These are phyloP conservation scores for Phytophthora cactorum DNA, from an alignment of 352 stramenopile genomes.

Conservation along the genomic window DNA sequence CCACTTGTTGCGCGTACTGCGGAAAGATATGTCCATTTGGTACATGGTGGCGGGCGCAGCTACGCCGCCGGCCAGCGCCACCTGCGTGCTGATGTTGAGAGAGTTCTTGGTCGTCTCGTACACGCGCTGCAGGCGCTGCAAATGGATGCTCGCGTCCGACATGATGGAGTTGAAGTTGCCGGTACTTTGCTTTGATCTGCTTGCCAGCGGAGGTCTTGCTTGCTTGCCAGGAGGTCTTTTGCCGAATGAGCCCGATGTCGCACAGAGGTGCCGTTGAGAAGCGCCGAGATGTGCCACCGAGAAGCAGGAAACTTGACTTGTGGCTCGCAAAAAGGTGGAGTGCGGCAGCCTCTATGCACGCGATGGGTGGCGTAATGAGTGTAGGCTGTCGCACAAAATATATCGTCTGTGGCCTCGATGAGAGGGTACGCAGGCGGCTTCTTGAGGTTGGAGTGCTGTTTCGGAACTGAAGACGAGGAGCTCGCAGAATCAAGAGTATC, in stretches of 20 bases:
- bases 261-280: conserved; percentile 7
- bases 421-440: conserved; percentile 4
- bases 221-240: conserved; percentile 21
- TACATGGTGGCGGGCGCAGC: conserved; percentile 80
- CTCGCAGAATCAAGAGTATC: conserved; percentile 14
- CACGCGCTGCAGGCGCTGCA: conserved; percentile 71
- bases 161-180: conserved; percentile 37
- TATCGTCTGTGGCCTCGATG: conserved; percentile 14
- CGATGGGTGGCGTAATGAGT: conserved; percentile 27
- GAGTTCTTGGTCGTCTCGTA: conserved; percentile 81
- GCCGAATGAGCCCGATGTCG: conserved; percentile 29
- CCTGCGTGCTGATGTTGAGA: conserved; percentile 84
- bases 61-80: conserved; percentile 50
- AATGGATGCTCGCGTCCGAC: conserved; percentile 54
- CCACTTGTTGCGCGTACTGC: conserved; percentile 86
- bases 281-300: conserved; percentile 11
- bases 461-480: conserved; percentile 32
- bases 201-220: neutral
- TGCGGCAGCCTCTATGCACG: conserved; percentile 30
- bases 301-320: conserved; percentile 15
- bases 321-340: conserved; percentile 16
- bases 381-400: conserved; percentile 29
- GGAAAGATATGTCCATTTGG: conserved; percentile 89
- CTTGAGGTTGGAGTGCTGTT: conserved; percentile 25
- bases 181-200: conserved; percentile 2